These are phyloP conservation scores for Yarrowia sp. DNA, from an alignment of 805 yeast species.

Conservation along the genomic window DNA sequence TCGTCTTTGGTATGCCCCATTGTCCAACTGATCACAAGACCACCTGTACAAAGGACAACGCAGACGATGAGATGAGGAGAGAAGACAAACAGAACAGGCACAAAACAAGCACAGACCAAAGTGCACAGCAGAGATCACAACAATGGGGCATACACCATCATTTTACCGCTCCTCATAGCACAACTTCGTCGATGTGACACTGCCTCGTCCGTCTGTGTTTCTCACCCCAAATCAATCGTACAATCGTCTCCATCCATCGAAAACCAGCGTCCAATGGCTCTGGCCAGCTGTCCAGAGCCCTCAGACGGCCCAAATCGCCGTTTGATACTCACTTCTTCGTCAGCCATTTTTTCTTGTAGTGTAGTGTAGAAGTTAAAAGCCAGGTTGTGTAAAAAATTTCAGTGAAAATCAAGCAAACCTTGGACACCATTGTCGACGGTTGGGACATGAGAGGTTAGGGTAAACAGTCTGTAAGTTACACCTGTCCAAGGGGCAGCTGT, in stretches of 20 bases:
- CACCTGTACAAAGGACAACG: constrained; percentile 1
- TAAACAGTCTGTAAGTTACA: constrained; percentile 34
- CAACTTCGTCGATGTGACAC: not conserved
- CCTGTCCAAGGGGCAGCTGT: not conserved
- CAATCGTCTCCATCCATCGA: constrained; percentile 17
- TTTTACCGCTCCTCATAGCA: no score
- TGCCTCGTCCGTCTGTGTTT: not conserved
- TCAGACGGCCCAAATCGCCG: not conserved
- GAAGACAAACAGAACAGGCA: not conserved
- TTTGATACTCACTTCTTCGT: constrained; percentile 50
- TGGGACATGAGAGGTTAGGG: constrained; percentile 37
- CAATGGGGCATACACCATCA: no score
- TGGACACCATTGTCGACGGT: constrained; percentile 30
- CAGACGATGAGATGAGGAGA: no score
- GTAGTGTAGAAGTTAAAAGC: constrained; percentile 39
- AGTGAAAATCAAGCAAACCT: constrained; percentile 34
- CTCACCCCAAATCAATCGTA: constrained; percentile 2
- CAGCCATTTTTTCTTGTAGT: constrained; percentile 49
- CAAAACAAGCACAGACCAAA: not conserved
- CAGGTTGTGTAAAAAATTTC: constrained; percentile 34
- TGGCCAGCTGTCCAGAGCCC: not conserved
- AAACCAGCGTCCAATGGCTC: constrained; percentile 13
- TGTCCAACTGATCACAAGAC: constrained; percentile 10
- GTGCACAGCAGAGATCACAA: no score
- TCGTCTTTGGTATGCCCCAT: constrained; percentile 3